phyloP scores from a whole-genome alignment of 768 basidiomycete genomes.

The Suillus subalutaceus region DNA sequence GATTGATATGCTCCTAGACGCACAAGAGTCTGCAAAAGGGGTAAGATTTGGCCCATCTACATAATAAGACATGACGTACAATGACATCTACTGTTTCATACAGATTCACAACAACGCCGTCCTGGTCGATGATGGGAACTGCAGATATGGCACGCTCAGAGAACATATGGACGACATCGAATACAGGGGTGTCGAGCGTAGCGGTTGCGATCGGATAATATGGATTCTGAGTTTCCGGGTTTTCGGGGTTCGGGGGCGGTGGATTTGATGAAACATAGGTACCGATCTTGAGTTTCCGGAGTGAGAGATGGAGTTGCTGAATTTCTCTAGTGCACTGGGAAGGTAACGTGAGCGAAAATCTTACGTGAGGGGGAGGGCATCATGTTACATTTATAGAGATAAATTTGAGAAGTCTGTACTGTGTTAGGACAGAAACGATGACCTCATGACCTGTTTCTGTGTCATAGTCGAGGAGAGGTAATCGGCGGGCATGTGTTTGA shows the following conservation, averaged over 20 bases:
- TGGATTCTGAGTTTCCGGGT: constrained; percentile 53
- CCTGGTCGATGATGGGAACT: constrained; percentile 92
- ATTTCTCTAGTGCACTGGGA: constrained; percentile 84
- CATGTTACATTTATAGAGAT: constrained; percentile 89
- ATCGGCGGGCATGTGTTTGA: constrained; percentile 91
- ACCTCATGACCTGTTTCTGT: constrained; percentile 94
- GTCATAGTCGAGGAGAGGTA: constrained; percentile 93
- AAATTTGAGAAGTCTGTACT: constrained; percentile 97
- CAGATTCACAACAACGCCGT: constrained; percentile 91
- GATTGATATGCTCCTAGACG: constrained; percentile 93
- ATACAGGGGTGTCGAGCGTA: constrained; percentile 87
- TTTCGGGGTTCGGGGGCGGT: constrained; percentile 46
- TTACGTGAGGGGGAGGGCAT: constrained; percentile 5
- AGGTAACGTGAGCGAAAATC: constrained; percentile 16
- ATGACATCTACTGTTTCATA: constrained; percentile 99
- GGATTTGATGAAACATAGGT: constrained; percentile 76
- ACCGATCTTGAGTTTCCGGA: constrained; percentile 89
- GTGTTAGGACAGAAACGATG: constrained; percentile 93
- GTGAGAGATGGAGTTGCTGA: constrained; percentile 73
- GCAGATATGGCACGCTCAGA: constrained; percentile 94
- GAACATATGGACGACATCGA: constrained; percentile 99
- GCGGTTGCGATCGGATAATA: constrained; percentile 94
- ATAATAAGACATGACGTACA: constrained; percentile 41
- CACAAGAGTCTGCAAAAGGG: constrained; percentile 75
- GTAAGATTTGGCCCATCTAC: constrained; percentile 11